A percentile compares a stretch with the other conserved stretches of the same genome.
These are phyloP conservation scores for Zymoseptoria pseudotritici DNA, from an alignment of 2,329 filamentous ascomycete species.

Conservation along the genomic window DNA sequence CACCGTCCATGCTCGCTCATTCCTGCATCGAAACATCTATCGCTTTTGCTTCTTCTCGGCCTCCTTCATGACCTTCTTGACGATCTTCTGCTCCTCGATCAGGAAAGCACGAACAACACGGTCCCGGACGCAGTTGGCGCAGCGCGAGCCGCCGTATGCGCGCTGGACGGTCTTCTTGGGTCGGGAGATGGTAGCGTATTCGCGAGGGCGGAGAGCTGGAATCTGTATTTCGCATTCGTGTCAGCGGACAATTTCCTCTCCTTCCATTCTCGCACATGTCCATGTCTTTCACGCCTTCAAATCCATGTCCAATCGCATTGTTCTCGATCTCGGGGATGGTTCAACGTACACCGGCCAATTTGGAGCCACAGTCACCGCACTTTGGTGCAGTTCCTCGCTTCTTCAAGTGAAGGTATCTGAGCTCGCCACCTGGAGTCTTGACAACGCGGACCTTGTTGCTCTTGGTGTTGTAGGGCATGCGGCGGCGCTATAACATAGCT, in stretches of 20 bases:
- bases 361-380: conserved; percentile 97
- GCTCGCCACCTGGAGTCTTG: conserved; percentile 93
- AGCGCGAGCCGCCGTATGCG: conserved; percentile 96
- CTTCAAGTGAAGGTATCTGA: conserved; percentile 98
- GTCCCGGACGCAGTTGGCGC: conserved; percentile 97
- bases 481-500: conserved; percentile 40
- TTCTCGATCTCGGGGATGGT: not conserved
- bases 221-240: conserved; percentile 47
- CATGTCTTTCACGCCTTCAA: not conserved
- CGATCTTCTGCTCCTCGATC: conserved; percentile 99
- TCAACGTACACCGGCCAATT: conserved; percentile 90
- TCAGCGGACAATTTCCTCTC: conserved; percentile 7
- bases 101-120: conserved; percentile 96
- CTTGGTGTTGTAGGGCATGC: conserved; percentile 81
- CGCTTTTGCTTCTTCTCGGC: conserved; percentile 61
- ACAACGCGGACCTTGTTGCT: conserved; percentile 94
- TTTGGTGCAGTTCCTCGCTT: conserved; percentile 98
- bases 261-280: not conserved
- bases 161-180: conserved; percentile 99
- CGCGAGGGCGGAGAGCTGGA: conserved; percentile 93
- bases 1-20: not conserved
- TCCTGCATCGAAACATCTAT: not conserved
- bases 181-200: conserved; percentile 95
- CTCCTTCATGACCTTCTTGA: conserved; percentile 99
- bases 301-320: not conserved